Evolutionary conservation across 371 early-diverging fungal genomes (phyloP).

Genomic region (Saksenaea vasiformis): DNA sequence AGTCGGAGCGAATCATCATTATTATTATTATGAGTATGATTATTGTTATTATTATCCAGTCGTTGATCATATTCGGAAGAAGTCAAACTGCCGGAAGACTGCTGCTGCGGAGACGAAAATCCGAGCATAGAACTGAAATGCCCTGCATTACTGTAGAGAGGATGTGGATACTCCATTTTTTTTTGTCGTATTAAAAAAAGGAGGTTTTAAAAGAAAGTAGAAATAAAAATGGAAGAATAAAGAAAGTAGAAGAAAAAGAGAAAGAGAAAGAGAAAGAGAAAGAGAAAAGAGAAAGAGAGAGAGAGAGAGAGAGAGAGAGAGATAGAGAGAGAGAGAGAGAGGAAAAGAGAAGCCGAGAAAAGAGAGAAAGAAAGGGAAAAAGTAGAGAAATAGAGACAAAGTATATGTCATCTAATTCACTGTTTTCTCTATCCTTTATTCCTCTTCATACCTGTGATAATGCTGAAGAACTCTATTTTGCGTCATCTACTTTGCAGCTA

Average conservation of each 20-base stretch:
- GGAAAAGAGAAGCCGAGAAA: neutral
- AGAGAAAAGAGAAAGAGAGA: neutral
- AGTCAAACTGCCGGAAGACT: constrained; percentile 3
- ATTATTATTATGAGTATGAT: too few species aligned
- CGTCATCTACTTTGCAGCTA: neutral
- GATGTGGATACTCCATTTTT: neutral
- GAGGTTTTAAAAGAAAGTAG: neutral
- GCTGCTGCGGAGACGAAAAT: constrained; percentile 2
- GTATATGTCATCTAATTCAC: neutral
- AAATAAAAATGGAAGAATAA: neutral
- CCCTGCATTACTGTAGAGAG: neutral
- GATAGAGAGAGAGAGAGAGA: neutral
- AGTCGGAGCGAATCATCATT: neutral
- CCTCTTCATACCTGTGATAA: neutral
- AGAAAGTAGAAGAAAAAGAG: neutral
- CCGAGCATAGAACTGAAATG: constrained; percentile 1
- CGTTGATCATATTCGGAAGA: neutral
- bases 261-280: neutral
- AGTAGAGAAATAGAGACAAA: neutral
- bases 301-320: neutral
- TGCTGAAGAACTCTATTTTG: neutral
- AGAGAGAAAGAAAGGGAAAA: neutral
- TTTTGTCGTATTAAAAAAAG: neutral
- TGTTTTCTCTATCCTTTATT: neutral
- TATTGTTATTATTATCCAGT: too few species aligned